Base-by-base conservation (phyloP, 495 filamentous ascomycete genomes). In the Trichocladium antarcticum region DNA sequence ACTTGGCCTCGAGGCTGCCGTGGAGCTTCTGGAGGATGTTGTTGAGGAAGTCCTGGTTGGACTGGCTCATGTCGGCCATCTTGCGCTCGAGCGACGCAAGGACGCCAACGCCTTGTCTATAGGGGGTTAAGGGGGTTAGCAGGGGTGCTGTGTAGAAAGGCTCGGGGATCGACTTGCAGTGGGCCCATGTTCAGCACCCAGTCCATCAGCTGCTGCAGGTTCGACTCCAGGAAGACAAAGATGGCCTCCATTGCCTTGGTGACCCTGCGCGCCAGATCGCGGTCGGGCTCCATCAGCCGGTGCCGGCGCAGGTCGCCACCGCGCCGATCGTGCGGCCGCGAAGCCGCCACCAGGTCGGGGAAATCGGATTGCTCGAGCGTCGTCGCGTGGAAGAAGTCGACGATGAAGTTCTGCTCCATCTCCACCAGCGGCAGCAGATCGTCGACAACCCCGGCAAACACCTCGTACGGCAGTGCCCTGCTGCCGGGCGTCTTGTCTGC, bases 381-480 rank as follows among this genome's bases (percentile, higher is more conserved):
- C 29, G 80, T 83, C 8, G 92, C 75, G 47, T 95, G 88, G 71
- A 96, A 97, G 66, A 95, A 92, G 46, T 92, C 85, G 19, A 93
- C 80, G 22, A 95, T 70, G 57, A 96, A 97, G 59, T 95, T 95
- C 63, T 97, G 90, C 68, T 97, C 90, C 51, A 84, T 84, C 41
- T 83, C 82, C 34, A 95, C 79, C 49, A 92, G 76, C 17, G 79
- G 82, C 38, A 87, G 65, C 47, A 85, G 78, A 63, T 95, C 87
- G 41, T 84, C 80, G 37, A 96, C 69, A 14, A 82, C 77, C 29
- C 83, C 83, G 2, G 80, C 73, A 66, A 95, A 95, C n/a, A 81
- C 82, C 68, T 95, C 90, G 50, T 78, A 87, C 0, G 85, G 77
- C 34, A 85, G 74, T 19, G 85, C 71, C 51, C 78, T 78, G 34